phyloP scores from a whole-genome alignment of 2,329 filamentous ascomycete genomes.

The Paecilomyces variotii region DNA sequence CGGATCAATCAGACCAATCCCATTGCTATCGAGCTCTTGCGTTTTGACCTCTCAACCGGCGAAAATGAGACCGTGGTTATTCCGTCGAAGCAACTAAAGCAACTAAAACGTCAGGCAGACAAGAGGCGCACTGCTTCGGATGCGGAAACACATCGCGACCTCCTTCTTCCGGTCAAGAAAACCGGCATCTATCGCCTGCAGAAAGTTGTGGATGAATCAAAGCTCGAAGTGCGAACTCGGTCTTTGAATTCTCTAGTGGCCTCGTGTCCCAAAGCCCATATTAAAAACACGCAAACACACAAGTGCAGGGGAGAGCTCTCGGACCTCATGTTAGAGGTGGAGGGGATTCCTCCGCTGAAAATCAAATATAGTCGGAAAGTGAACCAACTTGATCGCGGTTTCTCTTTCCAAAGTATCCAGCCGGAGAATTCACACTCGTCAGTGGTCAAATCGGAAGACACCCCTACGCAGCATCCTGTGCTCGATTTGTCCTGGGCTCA shows the following conservation, averaged over 20 bases:
- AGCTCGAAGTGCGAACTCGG: constrained; percentile 77
- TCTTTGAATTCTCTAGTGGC: constrained; percentile 76
- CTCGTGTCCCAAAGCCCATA: constrained; percentile 69
- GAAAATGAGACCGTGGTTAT: constrained; percentile 74
- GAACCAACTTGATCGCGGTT: constrained; percentile 73
- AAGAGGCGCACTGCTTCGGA: constrained; percentile 47
- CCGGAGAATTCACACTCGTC: constrained; percentile 79
- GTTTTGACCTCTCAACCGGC: constrained; percentile 74
- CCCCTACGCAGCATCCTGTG: constrained; percentile 47
- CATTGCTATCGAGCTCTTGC: constrained; percentile 77
- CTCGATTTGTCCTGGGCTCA: constrained; percentile 67
- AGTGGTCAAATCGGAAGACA: constrained; percentile 54
- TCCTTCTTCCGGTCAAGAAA: constrained; percentile 72
- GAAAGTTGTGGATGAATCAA: constrained; percentile 85
- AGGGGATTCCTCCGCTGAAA: constrained; percentile 82
- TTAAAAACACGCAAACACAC: constrained; percentile 56
- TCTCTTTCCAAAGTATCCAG: constrained; percentile 88
- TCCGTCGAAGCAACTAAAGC: constrained; percentile 63
- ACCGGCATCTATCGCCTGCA: constrained; percentile 78
- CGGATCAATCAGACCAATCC: constrained; percentile 91
- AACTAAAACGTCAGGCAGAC: constrained; percentile 61
- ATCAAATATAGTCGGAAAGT: constrained; percentile 86
- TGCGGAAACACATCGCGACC: constrained; percentile 52
- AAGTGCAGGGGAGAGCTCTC: constrained; percentile 85
- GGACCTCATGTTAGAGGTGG: constrained; percentile 71